Evolutionary conservation across 1,139 yeast species (phyloP), one percentile per base, ranked within the genome.

Genomic region (Pichia sp.): DNA sequence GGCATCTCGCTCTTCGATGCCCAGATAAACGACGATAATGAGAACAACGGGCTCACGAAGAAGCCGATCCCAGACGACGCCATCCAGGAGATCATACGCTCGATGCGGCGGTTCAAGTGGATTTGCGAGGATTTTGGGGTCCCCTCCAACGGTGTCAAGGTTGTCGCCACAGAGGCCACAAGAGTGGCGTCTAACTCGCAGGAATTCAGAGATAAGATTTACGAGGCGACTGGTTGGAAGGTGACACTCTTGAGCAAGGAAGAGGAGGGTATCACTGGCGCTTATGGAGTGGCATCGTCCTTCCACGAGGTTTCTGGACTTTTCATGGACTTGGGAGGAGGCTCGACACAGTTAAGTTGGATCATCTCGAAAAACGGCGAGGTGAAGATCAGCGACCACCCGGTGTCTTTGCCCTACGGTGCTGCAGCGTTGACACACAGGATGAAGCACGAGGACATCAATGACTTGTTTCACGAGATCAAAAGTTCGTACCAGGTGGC

Each of bases 81-180:
- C 1, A 80, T 82, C 40, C 67, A 66, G 30, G 86, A 82, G 52
- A 79, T 83, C 18, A 72, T 79, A 48, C 72, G 74, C 31, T 83
- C 87, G 2, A 74, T 84, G 76, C 72, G 74, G 55, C 72, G 89
- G 57, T 84, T 83, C 66, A 76, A 79, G 60, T 69, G 76, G 57
- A 82, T 83, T 40, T 84, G 89, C 64, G 78, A 75, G 52, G 87
- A 82, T 65, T 83, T 83, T 61, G 86, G 85, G 19, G 88, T 84
- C 1, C 74, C 79, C 3, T 74, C 74, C 46, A 69, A 73, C 23
- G 76, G 82, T 40, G 85, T 83, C 13, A 69, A 78, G 53, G 82
- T 83, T 2, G 81, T 83, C 23, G 87, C 87, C 10, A 81, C 87
- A 0, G 87, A 82, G 60, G 86, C 86, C 0, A 80, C 83, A 2